Evolutionary conservation across 129 eudicot genomes (phyloP).

Genomic region (Flaveria ramosissima): DNA sequence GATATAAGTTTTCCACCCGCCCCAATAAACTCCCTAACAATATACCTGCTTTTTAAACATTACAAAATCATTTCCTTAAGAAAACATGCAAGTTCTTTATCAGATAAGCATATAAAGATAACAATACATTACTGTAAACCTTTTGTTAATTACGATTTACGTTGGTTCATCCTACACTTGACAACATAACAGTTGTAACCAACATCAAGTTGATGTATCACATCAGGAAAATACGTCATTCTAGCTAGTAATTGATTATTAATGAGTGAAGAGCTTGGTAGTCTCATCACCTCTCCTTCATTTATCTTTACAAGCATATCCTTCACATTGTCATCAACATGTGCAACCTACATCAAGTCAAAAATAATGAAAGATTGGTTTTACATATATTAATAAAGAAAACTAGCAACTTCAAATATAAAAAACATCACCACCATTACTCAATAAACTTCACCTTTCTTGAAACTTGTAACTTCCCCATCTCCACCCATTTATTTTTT

Average conservation of each 20-base stretch:
- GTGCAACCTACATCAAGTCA: slow-evolving; percentile 53
- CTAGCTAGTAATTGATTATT: not conserved
- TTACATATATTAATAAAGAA: not conserved
- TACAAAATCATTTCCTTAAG: not conserved
- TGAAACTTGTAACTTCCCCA: slow-evolving; percentile 59
- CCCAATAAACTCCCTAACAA: not conserved
- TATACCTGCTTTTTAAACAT: not conserved
- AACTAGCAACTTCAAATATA: slow-evolving; percentile 16
- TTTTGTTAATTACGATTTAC: not conserved
- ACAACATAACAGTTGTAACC: not conserved
- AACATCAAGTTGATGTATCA: slow-evolving; percentile 6
- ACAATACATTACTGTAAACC: not conserved
- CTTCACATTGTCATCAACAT: slow-evolving; percentile 77
- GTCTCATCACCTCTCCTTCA: slow-evolving; percentile 64
- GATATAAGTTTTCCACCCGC: not conserved
- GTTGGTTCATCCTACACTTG: not conserved
- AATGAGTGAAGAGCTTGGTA: not conserved
- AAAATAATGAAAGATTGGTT: slow-evolving; percentile 5
- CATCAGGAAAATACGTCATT: slow-evolving; percentile 3
- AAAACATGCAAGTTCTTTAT: slow-evolving; percentile 14
- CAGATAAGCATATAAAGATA: not conserved
- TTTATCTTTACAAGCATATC: slow-evolving; percentile 60
- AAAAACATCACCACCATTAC: not conserved
- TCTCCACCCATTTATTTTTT: slow-evolving; percentile 86
- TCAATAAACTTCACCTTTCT: slow-evolving; percentile 65